Conservation (phyloP, 495 filamentous ascomycete species). For the Glonium stellatum region DNA sequence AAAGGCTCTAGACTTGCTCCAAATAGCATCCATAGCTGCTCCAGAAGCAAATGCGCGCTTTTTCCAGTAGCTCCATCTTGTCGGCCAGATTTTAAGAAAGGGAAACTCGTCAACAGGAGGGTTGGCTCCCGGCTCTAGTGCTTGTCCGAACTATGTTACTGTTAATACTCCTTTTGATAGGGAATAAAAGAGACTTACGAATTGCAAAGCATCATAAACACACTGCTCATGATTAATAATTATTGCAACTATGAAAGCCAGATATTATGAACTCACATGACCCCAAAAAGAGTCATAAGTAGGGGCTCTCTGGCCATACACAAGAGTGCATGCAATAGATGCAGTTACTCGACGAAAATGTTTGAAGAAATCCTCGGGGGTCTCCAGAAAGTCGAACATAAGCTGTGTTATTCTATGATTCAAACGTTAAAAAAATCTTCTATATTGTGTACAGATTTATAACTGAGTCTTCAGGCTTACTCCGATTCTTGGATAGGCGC, state of each 20-base stretch:
- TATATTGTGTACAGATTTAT: too few relatives aligned
- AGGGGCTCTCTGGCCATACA: neutral
- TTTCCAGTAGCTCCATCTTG: neutral
- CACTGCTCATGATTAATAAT: neutral
- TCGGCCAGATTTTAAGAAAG: neutral
- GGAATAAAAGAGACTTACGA: neutral
- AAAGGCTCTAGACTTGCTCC: neutral
- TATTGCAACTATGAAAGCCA: neutral
- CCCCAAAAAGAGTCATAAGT: conserved; percentile 2
- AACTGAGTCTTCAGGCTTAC: too few relatives aligned
- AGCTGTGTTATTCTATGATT: neutral
- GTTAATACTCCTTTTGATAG: neutral
- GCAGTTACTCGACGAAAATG: neutral
- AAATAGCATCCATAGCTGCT: neutral
- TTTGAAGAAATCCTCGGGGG: neutral
- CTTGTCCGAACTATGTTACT: conserved; percentile 1
- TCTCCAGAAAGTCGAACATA: conserved; percentile 3
- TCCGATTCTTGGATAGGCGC: neutral
- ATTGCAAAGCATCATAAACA: neutral
- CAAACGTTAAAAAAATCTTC: neutral
- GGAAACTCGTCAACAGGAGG: neutral
- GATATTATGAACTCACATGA: neutral
- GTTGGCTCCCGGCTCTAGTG: neutral
- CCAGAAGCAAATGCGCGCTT: neutral
- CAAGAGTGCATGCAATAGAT: neutral